Base-by-base conservation (phyloP, 305 asterid genomes). In the Rubia occidens region DNA sequence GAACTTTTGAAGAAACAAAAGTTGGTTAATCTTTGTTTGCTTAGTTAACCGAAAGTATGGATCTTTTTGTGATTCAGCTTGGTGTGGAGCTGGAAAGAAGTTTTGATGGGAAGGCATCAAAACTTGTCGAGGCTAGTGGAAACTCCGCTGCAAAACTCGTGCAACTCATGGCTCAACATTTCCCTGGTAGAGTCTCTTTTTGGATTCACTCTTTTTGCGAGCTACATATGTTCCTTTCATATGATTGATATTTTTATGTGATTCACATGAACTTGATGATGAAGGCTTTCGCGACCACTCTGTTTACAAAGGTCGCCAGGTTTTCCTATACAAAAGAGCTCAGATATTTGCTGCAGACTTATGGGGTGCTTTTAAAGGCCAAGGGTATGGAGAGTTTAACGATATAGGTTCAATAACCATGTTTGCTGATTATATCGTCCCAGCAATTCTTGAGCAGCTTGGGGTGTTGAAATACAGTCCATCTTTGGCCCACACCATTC, bases 331-430 rank as follows among this genome's bases (percentile, higher is more conserved):
- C 73, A 94, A 94, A 85, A 87, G 98, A 76, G 98, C 96, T 74
- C 98, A 94, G 85, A 94, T 94, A 76, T 94, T 94, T 81, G 95
- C 84, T 73, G 91, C 98, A 45, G 98, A 94, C 82, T 67, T 94
- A 71, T 90, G 97, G 98, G 98, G 98, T 60, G 92, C 98, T 67
- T 94, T 94, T 78, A 89, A 90, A 79, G 98, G 98, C 74, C 88
- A 84, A 75, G 87, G 84, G 45, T 86, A 82, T 69, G 98, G 98
- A 20, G 90, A 88, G 74, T 84, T 94, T 70, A 84, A 77, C 29
- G 97, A 90, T 75, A 77, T 86, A 64, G 79, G 84, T 62, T 79
- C 92, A 39, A 82, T 93, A 80, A 93, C 97, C 24, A 90, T 93
- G 83, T 93, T 93, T 80, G 98, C 98, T 1, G 98, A 90, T 78